These are phyloP conservation scores for Linderniella brevidens DNA, from an alignment of 257 asterid species.

Conservation along the genomic window DNA sequence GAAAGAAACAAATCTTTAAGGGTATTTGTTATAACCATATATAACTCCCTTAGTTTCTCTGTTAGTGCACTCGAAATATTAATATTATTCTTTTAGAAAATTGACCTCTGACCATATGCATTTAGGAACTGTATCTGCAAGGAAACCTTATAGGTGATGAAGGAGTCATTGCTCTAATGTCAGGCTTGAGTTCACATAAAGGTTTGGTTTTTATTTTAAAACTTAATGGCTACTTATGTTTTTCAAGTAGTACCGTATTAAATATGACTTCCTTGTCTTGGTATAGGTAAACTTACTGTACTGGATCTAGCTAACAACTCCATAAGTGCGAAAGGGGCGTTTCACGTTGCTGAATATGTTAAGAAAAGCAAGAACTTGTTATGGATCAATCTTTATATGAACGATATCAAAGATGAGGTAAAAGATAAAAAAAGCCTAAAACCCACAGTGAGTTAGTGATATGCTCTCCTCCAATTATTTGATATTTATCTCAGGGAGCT, in stretches of 20 bases:
- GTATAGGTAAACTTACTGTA: slow-evolving; percentile 53
- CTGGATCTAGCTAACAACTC: slow-evolving; percentile 86
- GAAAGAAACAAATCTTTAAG: slow-evolving; percentile 78
- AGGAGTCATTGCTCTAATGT: slow-evolving; percentile 69
- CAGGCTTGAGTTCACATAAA: slow-evolving; percentile 63
- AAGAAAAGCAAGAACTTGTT: slow-evolving; percentile 67
- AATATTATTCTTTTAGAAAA: background rate
- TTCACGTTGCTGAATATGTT: slow-evolving; percentile 70
- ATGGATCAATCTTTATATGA: slow-evolving; percentile 86
- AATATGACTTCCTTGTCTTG: background rate
- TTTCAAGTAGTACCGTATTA: no score
- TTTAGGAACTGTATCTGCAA: slow-evolving; percentile 74
- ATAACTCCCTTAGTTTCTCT: background rate
- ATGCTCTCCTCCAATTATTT: no score
- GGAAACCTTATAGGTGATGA: slow-evolving; percentile 94
- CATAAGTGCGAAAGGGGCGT: slow-evolving; percentile 59
- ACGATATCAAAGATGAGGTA: slow-evolving; percentile 92
- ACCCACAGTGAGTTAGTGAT: no score
- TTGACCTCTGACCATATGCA: slow-evolving; percentile 3
- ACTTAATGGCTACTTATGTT: slow-evolving; percentile 1
- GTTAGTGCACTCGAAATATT: background rate
- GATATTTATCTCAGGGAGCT: slow-evolving; percentile 46
- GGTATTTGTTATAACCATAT: slow-evolving; percentile 26
- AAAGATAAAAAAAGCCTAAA: slow-evolving; percentile 1
- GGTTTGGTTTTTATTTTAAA: slow-evolving; percentile 25